Percentiles rank a stretch among this genome's conserved stretches.
Conservation (phyloP, 257 asterid genomes). For the Nicotiana noctiflora region DNA sequence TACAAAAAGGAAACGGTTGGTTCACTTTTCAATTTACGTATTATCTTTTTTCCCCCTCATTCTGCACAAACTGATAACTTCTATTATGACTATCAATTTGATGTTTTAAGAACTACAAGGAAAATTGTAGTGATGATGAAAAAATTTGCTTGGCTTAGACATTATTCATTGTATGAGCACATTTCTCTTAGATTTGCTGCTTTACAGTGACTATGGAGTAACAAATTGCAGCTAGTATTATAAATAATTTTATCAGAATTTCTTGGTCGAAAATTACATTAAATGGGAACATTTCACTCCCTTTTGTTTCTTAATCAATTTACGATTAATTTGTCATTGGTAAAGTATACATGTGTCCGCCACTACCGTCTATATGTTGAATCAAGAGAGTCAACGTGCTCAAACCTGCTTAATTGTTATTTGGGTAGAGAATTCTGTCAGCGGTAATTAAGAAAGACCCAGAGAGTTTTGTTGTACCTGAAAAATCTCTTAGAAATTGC, state of each 20-base stretch:
- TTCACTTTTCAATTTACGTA: slow-evolving; percentile 6
- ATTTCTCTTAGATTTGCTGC: background rate
- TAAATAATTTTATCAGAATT: background rate
- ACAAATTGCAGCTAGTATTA: background rate
- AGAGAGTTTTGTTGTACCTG: background rate
- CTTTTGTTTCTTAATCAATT: background rate
- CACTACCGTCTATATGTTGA: background rate
- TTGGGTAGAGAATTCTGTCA: background rate
- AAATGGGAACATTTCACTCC: background rate
- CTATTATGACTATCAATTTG: background rate
- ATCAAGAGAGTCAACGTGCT: background rate
- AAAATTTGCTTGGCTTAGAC: background rate
- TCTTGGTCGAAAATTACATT: background rate
- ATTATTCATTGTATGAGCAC: background rate
- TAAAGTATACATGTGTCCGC: background rate
- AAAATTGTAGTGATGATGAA: background rate
- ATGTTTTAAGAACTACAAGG: background rate
- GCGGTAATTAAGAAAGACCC: background rate
- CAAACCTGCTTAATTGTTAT: background rate
- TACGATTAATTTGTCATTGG: background rate
- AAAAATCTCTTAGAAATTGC: background rate
- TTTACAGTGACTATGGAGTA: background rate
- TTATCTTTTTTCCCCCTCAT: background rate
- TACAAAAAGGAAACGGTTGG: slow-evolving; percentile 93
- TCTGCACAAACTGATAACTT: background rate